A percentile compares a stretch with the other conserved stretches of the same genome.
Evolutionary conservation across 2,329 filamentous ascomycete genomes (phyloP).

Genomic region (Incumbomyces lentus): DNA sequence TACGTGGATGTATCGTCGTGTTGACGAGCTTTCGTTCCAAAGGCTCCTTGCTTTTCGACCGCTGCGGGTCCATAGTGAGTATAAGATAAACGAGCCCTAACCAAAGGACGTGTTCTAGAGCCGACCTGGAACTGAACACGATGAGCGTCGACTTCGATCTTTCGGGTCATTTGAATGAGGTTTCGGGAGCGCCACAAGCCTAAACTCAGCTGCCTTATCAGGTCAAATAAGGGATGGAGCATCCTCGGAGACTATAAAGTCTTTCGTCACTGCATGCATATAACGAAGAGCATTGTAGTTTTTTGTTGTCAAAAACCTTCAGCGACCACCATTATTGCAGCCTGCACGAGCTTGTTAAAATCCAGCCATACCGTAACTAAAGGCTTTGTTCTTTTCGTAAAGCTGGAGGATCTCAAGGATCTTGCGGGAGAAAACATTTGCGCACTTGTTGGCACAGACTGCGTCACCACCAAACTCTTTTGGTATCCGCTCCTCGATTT

Average conservation of each 20-base stretch:
- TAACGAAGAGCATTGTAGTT: slow-evolving; percentile 72
- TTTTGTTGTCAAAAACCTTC: slow-evolving; percentile 66
- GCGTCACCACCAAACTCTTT: slow-evolving; percentile 66
- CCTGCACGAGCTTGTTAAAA: slow-evolving; percentile 54
- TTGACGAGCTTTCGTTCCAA: no score
- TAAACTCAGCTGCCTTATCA: slow-evolving; percentile 77
- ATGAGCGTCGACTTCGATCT: slow-evolving; percentile 58
- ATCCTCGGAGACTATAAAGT: slow-evolving; percentile 74
- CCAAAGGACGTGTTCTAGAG: no score
- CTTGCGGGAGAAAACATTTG: no score
- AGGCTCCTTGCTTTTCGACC: no score
- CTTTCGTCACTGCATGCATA: slow-evolving; percentile 35
- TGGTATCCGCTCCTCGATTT: slow-evolving; percentile 69
- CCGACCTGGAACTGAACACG: no score
- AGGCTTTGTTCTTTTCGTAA: slow-evolving; percentile 55
- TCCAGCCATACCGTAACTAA: slow-evolving; percentile 64
- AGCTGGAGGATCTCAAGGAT: no score
- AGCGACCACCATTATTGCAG: slow-evolving; percentile 59
- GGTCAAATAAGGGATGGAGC: slow-evolving; percentile 74
- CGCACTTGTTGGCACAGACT: slow-evolving; percentile 68
- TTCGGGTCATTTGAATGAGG: slow-evolving; percentile 66
- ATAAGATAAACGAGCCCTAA: no score
- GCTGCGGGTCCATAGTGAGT: no score
- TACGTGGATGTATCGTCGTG: no score
- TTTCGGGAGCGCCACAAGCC: slow-evolving; percentile 73